A percentile compares a stretch with the other conserved stretches of the same genome.
Conservation (phyloP, 352 stramenopile species). For the Halophytophthora polymorphica region DNA sequence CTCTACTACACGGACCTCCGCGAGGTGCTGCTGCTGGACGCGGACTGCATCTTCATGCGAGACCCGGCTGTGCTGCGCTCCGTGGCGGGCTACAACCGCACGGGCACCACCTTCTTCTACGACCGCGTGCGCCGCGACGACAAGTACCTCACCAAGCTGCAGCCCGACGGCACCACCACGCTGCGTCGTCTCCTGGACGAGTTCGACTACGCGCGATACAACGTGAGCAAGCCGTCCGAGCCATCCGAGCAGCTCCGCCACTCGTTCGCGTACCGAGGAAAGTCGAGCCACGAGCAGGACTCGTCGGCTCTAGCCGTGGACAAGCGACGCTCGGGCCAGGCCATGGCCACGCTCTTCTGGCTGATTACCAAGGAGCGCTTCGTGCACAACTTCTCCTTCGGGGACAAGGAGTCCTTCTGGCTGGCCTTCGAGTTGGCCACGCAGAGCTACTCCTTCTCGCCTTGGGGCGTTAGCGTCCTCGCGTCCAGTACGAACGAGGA, state of each 20-base stretch:
- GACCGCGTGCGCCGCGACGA: constrained; percentile 47
- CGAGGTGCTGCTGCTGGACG: constrained; percentile 47
- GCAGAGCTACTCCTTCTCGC: constrained; percentile 38
- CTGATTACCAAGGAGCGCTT: constrained; percentile 42
- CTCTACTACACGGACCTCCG: constrained; percentile 42
- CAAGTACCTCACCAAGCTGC: constrained; percentile 43
- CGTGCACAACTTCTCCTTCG: constrained; percentile 27
- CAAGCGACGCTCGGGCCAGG: constrained; percentile 41
- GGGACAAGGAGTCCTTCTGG: constrained; percentile 59
- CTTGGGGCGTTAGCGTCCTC: constrained; percentile 31
- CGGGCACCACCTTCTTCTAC: constrained; percentile 60
- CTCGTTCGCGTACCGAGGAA: constrained; percentile 29
- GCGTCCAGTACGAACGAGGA: constrained; percentile 33
- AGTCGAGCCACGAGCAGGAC: constrained; percentile 58
- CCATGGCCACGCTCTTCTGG: constrained; percentile 53
- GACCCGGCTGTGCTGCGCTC: constrained; percentile 26
- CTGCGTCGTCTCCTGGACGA: too few species aligned
- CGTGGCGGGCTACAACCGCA: constrained; percentile 36
- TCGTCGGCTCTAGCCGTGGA: constrained; percentile 62
- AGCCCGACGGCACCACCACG: too few species aligned
- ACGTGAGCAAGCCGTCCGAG: constrained; percentile 16
- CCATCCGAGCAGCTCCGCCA: constrained; percentile 33
- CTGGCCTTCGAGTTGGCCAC: constrained; percentile 39
- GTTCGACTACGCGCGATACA: constrained; percentile 54
- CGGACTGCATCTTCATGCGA: constrained; percentile 40